Base-by-base conservation (phyloP, 2,329 filamentous ascomycete genomes). In the Colletotrichum endophyticum region DNA sequence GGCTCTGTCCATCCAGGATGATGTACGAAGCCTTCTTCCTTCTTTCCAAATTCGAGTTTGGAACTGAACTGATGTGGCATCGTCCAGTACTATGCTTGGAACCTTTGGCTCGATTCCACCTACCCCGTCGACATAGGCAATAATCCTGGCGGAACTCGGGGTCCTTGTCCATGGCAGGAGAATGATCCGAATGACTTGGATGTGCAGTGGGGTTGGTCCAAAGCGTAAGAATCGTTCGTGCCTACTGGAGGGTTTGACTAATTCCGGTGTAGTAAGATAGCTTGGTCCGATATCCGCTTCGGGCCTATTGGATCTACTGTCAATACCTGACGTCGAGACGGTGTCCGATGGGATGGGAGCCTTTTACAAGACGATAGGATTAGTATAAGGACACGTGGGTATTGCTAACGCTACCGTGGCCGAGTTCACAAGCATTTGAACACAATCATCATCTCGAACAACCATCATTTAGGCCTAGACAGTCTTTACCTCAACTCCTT, bases 271-370 rank as follows among this genome's bases (percentile, higher is more conserved):
- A 82, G 87, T 53, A 83, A 83, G 73, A 87, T 89, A 39, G 81
- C 82, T 22, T 90, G 84, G 82, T 88, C 87, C 59, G 88, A 89
- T 82, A 88, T 89, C 81, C 87, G 85, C 80, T 84, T 86, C 74
- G 88, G 88, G 9, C 84, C 87, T 25, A 84, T 89, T 72, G 85
- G 85, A 74, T 86, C 86, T 12, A 89, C 88, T 62, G 25, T 70
- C 25, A 9, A 67, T 19, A 7, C 62, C 2, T 72, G 6, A 53
- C 28, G 6, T 28, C 28, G 28, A 8, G 28, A 36, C 4, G 36
- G 4, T 30, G 19, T 62, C 8, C 16, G 4, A 25, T 19, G 30
- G 57, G 12, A n/a, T 3, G 8, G 57, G 2, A 32, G 32, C 5
- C 16, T n/a, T 30, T 1, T 30, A 11, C 57, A 53, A 2, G n/a